These are phyloP conservation scores for Myxozyma melibiosi DNA, from an alignment of 805 yeast species.

Conservation along the genomic window DNA sequence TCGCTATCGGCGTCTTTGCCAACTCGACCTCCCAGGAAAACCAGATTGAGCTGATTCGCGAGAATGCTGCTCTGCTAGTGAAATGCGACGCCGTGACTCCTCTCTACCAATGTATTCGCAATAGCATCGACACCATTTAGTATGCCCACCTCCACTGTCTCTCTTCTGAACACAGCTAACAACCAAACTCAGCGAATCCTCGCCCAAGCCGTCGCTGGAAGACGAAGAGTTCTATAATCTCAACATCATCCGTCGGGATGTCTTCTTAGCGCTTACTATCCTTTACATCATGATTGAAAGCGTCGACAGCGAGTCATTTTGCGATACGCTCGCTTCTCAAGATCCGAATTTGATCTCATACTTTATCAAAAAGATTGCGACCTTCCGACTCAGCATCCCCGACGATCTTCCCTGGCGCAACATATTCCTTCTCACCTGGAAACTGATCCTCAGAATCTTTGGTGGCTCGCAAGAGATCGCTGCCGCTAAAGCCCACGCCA, in stretches of 20 bases:
- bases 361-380: slow-evolving; percentile 19
- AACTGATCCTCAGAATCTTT: slow-evolving; percentile 13
- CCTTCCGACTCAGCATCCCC: slow-evolving; percentile 6
- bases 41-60: slow-evolving; percentile 10
- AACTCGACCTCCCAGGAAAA: slow-evolving; percentile 15
- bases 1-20: slow-evolving; percentile 18
- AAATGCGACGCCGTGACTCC: slow-evolving; percentile 4
- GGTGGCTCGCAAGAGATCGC: slow-evolving; percentile 19
- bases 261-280: slow-evolving; percentile 18
- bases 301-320: slow-evolving; percentile 2
- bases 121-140: slow-evolving; percentile 9
- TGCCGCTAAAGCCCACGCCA: slow-evolving; percentile 19
- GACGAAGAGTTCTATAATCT: not conserved
- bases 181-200: not conserved
- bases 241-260: not conserved
- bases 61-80: slow-evolving; percentile 6
- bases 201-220: not conserved
- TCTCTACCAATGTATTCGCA: slow-evolving; percentile 11
- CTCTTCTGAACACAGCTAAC: too few species aligned
- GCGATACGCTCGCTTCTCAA: not conserved
- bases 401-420: slow-evolving; percentile 28
- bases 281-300: slow-evolving; percentile 20
- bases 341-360: slow-evolving; percentile 22
- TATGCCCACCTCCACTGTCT: not conserved
- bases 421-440: slow-evolving; percentile 21